Evolutionary conservation across 106 monocot genomes (phyloP).

Genomic region (Amphibolis antarctica): DNA sequence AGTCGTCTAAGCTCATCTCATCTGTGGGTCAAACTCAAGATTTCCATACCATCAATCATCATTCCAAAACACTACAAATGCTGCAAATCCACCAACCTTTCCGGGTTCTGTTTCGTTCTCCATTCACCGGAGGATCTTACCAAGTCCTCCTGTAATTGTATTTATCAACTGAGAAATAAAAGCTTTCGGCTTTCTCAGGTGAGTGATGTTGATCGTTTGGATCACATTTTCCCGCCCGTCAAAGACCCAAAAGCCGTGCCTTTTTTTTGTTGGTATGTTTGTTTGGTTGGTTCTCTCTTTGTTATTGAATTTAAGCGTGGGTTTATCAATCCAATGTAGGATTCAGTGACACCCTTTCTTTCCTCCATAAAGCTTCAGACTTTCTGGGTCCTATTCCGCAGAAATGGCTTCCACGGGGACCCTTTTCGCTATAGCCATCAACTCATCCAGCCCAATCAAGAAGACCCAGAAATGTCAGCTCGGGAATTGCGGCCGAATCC

Average conservation of each 20-base stretch:
- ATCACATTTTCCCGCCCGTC: no score
- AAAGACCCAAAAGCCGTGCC: no score
- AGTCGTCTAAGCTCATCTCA: background rate
- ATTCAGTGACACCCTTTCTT: background rate
- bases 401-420: conserved; percentile 7
- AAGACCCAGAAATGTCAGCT: background rate
- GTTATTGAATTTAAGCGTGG: no score
- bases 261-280: no score
- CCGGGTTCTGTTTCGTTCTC: background rate
- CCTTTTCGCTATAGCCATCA: background rate
- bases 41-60: background rate
- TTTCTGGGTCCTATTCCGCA: background rate
- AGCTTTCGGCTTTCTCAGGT: background rate
- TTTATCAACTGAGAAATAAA: no score
- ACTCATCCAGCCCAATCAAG: background rate
- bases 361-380: background rate
- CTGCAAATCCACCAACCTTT: background rate
- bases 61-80: conserved; percentile 1
- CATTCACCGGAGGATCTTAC: background rate
- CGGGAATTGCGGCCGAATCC: background rate
- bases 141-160: background rate
- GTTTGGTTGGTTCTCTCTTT: no score
- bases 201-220: background rate
- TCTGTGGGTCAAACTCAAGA: no score
- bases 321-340: no score